These are phyloP conservation scores for Penicillium manginii DNA, from an alignment of 495 filamentous ascomycete species.

Conservation along the genomic window DNA sequence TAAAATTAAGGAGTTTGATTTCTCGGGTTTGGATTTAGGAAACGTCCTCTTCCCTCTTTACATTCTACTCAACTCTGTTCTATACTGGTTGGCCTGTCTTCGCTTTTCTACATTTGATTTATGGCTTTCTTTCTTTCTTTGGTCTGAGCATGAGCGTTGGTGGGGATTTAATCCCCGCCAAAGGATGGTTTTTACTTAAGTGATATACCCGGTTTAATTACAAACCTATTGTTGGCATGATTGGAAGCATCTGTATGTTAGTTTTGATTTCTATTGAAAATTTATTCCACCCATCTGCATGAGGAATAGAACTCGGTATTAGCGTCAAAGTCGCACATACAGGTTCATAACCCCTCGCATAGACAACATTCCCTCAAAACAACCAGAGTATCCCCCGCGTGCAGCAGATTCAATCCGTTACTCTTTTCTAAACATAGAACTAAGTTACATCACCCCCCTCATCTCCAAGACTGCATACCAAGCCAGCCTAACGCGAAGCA, in stretches of 20 bases:
- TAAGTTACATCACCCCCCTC: background rate
- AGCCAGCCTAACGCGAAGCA: background rate
- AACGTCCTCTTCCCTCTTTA: background rate
- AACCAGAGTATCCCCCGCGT: background rate
- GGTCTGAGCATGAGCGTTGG: slow-evolving; percentile 28
- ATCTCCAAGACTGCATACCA: background rate
- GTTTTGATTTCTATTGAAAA: slow-evolving; percentile 1
- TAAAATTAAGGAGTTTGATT: background rate
- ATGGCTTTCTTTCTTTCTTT: slow-evolving; percentile 13
- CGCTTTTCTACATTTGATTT: slow-evolving; percentile 2
- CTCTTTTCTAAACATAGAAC: slow-evolving; percentile 7
- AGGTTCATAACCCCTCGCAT: background rate
- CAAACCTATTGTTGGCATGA: slow-evolving; percentile 14
- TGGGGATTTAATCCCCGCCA: slow-evolving; percentile 6
- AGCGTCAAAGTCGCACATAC: no score
- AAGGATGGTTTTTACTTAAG: slow-evolving; percentile 16
- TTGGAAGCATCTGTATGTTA: slow-evolving; percentile 16
- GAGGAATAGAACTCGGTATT: background rate
- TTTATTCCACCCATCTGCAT: background rate
- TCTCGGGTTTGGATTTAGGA: background rate
- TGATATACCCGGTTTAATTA: slow-evolving; percentile 28
- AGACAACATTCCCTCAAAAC: background rate
- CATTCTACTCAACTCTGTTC: slow-evolving; percentile 10
- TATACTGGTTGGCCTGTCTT: slow-evolving; percentile 9
- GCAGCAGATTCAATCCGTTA: background rate